phyloP scores from a whole-genome alignment of 2,329 filamentous ascomycete genomes.

The Botrytis byssoidea region DNA sequence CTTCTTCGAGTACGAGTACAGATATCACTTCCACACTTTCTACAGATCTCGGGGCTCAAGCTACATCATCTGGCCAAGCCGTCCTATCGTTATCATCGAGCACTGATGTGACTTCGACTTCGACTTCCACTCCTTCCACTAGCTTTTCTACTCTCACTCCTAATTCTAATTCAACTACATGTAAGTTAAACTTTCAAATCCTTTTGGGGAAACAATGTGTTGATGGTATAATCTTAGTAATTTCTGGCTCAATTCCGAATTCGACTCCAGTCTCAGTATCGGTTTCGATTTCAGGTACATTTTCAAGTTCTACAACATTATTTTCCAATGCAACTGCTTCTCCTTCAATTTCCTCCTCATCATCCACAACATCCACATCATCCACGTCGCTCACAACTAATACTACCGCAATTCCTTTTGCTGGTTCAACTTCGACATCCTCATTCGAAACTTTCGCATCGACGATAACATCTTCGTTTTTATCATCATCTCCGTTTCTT shows the following conservation, averaged over 20 bases:
- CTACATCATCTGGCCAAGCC: slow-evolving; percentile 22
- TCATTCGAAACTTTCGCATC: slow-evolving; percentile 23
- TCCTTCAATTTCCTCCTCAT: slow-evolving; percentile 23
- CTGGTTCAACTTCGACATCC: slow-evolving; percentile 19
- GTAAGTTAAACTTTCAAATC: slow-evolving; percentile 29
- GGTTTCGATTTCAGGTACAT: slow-evolving; percentile 24
- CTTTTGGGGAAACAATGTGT: slow-evolving; percentile 11
- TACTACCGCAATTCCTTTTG: slow-evolving; percentile 3
- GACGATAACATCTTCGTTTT: slow-evolving; percentile 19
- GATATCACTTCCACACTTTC: slow-evolving; percentile 5
- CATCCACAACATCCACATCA: slow-evolving; percentile 20
- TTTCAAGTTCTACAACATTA: slow-evolving; percentile 24
- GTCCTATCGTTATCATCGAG: slow-evolving; percentile 30
- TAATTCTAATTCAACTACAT: slow-evolving; percentile 37
- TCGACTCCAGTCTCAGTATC: slow-evolving; percentile 5
- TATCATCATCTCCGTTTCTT: slow-evolving; percentile 6
- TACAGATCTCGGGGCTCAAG: slow-evolving; percentile 15
- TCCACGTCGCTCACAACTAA: slow-evolving; percentile 23
- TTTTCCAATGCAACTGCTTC: slow-evolving; percentile 17
- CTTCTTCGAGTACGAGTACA: slow-evolving; percentile 10
- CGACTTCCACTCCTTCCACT: slow-evolving; percentile 34
- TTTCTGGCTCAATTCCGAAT: slow-evolving; percentile 32
- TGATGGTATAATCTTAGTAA: slow-evolving; percentile 34
- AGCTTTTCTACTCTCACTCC: slow-evolving; percentile 34
- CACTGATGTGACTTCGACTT: slow-evolving; percentile 23